Base-by-base conservation (phyloP, 345 rosid genomes). In the Melastoma malabathricum region DNA sequence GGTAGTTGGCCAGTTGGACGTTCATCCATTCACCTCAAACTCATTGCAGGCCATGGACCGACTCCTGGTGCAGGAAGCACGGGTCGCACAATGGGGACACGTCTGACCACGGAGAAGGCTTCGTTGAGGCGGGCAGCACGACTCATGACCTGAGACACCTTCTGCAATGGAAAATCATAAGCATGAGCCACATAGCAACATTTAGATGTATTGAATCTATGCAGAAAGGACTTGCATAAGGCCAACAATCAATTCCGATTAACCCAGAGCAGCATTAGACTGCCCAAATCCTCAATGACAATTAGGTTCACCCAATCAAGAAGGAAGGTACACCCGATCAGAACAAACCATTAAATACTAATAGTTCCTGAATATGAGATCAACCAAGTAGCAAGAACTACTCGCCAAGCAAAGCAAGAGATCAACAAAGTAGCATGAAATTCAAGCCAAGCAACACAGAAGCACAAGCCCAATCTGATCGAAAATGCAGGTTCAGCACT, bases 21-120 rank as follows among this genome's bases (percentile, higher is more conserved):
- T 0, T 34, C 41, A 34, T 34, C 41, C 20, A 25, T 55, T 73
- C 51, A 90, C 70, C 94, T 72, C 71, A 84, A 58, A 62, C 79
- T 75, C 93, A 84, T 70, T 67, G 74, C 81, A 46, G 97, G 86
- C 96, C 95, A 92, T 29, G 87, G 72, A 64, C 80, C 75, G 57
- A 75, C 67, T 29, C 78, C 86, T 34, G 80, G 56, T 15, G 77
- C 64, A 0, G 93, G 93, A 12, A 87, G 66, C 44, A 87, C 59
- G 44, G 98, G 94, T 22, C 95, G 72, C 19, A 74, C 72, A 8
- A 82, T 69, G 1, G 96, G 96, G 55, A 84, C 86, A 43, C 96
- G 78, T 68, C 76, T 79, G 72, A 76, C 86, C 50, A 76, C 84
- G 2, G 95, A 84, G 63, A 87, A 87, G 0, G 98, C 96, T 61